A percentile compares a stretch with the other conserved stretches of the same genome.
phyloP scores from a whole-genome alignment of 139 green algal genomes.

The Volvox reticuliferus region DNA sequence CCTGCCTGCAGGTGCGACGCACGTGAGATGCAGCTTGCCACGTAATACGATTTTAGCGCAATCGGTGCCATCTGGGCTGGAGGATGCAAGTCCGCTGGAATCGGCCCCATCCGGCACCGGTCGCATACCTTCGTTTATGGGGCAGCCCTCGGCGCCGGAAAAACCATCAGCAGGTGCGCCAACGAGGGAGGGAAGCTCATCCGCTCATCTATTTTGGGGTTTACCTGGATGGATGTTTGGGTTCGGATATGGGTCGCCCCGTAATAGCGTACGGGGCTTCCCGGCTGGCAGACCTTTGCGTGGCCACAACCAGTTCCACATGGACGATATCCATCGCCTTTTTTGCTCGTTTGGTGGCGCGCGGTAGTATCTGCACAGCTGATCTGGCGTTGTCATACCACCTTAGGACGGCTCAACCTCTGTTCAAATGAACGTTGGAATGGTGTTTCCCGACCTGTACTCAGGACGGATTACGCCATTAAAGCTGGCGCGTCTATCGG shows the following conservation, averaged over 20 bases:
- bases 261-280: too few relatives aligned
- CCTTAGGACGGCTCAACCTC: too few relatives aligned
- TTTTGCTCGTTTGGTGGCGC: too few relatives aligned
- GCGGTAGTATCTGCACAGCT: too few relatives aligned
- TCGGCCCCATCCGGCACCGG: background rate
- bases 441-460: background rate
- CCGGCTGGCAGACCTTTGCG: too few relatives aligned
- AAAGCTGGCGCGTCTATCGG: conserved; percentile 39
- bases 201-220: too few relatives aligned
- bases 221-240: too few relatives aligned
- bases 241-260: too few relatives aligned
- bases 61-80: background rate
- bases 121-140: background rate
- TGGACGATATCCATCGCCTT: too few relatives aligned
- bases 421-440: too few relatives aligned
- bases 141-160: background rate
- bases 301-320: too few relatives aligned
- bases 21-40: background rate
- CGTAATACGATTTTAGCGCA: background rate
- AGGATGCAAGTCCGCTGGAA: background rate
- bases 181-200: background rate
- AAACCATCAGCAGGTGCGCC: background rate
- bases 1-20: background rate
- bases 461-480: conserved; percentile 29
- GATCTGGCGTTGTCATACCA: too few relatives aligned